Conservation (phyloP, 1,284 basidiomycete genomes). For the Trametes polyzona region DNA sequence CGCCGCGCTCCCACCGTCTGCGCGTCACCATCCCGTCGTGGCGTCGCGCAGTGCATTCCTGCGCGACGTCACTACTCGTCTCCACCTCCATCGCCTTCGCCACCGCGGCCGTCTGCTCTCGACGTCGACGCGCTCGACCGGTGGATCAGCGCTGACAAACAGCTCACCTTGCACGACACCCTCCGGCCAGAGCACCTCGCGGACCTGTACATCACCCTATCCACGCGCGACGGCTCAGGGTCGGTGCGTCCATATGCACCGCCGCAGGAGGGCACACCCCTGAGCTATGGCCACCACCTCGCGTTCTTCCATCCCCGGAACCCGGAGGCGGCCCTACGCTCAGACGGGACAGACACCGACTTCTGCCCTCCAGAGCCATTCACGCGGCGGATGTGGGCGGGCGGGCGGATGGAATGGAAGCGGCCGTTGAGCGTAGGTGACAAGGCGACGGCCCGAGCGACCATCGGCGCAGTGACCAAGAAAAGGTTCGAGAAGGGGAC, state of each 20-base stretch:
- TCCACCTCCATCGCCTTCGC: conserved; percentile 11
- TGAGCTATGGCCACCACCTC: conserved; percentile 72
- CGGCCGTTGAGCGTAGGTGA: conserved; percentile 60
- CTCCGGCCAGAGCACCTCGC: conserved; percentile 56
- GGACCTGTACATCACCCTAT: conserved; percentile 69
- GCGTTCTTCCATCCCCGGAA: conserved; percentile 75
- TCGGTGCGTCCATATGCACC: conserved; percentile 43
- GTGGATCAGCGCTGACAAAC: conserved; percentile 54
- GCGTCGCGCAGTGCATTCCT: conserved; percentile 16
- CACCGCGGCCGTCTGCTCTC: conserved; percentile 13
- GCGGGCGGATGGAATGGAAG: conserved; percentile 73
- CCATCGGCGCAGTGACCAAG: conserved; percentile 60
- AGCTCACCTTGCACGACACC: conserved; percentile 46
- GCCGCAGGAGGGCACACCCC: conserved; percentile 46
- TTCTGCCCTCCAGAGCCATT: conserved; percentile 78
- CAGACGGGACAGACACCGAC: conserved; percentile 74
- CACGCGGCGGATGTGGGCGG: conserved; percentile 83
- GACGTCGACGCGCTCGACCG: conserved; percentile 43
- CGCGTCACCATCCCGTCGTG: conserved; percentile 14
- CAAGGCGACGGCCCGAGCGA: conserved; percentile 52
- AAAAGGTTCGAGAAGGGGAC: conserved; percentile 62
- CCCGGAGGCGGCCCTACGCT: conserved; percentile 58
- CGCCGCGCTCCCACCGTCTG: conserved; percentile 22
- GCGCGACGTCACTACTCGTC: conserved; percentile 25
- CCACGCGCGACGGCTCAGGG: conserved; percentile 66